Evolutionary conservation across 305 asterid species (phyloP), one percentile per base, ranked within the genome.

Genomic region (Petunia hybrid): DNA sequence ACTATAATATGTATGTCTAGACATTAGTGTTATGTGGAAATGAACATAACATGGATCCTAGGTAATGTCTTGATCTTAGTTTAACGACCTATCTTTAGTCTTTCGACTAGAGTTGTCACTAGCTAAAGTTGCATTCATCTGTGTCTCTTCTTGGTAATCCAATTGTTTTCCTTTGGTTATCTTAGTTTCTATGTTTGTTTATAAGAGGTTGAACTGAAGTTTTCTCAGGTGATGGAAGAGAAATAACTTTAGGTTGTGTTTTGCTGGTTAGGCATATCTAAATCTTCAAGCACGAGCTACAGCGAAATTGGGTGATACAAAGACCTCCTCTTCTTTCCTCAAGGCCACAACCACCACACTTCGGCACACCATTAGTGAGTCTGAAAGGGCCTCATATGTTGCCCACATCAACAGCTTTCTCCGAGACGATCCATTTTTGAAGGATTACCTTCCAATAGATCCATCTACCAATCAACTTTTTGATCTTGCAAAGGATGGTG

Each of bases 271-370:
- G 99, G 92, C 89, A 73, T 94, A 85, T 83, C 82, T 94, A 87
- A 89, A 90, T 86, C 83, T 92, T 70, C 97, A 91, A 89, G 91
- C 91, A 63, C 87, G 90, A 70, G 92, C 95, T 73, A 80, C 90
- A 40, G 82, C 87, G 2, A 94, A 90, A 85, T 43, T 69, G 86
- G 97, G 98, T 48, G 89, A 82, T 81, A 82, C 90, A 41, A 88
- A 86, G 84, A 83, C 85, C 16, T 82, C 75, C 31, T 41, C 83
- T 39, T 68, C 77, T 39, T 83, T 79, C 57, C 83, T 83, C 61
- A 83, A 79, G 66, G 80, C 82, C 38, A 59, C 82, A 42, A 82
- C 80, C 48, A 78, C 85, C 38, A 61, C 69, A 57, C 75, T 71
- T 40, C 55, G 76, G 31, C 85, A 83, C 64, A 71, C 76, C 56